Evolutionary conservation across 1,139 yeast genomes (phyloP).

Genomic region (Yamadazyma siamensis): DNA sequence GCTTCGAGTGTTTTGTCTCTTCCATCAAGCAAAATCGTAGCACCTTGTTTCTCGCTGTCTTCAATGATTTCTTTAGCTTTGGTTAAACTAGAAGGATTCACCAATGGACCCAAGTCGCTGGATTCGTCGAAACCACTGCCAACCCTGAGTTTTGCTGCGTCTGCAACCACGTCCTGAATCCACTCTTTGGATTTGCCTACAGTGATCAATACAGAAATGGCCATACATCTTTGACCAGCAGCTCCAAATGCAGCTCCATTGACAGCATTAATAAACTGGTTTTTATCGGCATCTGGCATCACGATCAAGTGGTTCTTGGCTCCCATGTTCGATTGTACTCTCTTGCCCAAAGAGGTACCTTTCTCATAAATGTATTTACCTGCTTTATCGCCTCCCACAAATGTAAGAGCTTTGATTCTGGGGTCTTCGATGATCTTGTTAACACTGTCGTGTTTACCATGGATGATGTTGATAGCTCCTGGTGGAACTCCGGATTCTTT

Average conservation of each 20-base stretch:
- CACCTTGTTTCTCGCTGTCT: slow-evolving; percentile 57
- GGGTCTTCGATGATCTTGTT: slow-evolving; percentile 74
- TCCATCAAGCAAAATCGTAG: slow-evolving; percentile 62
- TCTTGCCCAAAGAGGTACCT: slow-evolving; percentile 67
- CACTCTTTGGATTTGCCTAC: slow-evolving; percentile 69
- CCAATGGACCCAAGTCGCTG: slow-evolving; percentile 72
- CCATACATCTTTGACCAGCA: slow-evolving; percentile 86
- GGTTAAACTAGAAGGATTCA: slow-evolving; percentile 55
- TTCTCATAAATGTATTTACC: slow-evolving; percentile 70
- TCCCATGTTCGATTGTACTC: slow-evolving; percentile 77
- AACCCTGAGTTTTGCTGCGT: slow-evolving; percentile 56
- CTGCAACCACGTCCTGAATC: slow-evolving; percentile 57
- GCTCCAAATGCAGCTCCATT: slow-evolving; percentile 84
- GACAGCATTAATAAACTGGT: slow-evolving; percentile 62
- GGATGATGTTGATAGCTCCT: slow-evolving; percentile 72
- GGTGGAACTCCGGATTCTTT: slow-evolving; percentile 77
- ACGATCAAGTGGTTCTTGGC: slow-evolving; percentile 77
- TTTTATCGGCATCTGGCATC: slow-evolving; percentile 69
- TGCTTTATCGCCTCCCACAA: slow-evolving; percentile 76
- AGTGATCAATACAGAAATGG: slow-evolving; percentile 71
- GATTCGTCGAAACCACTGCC: slow-evolving; percentile 64
- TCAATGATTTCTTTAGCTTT: slow-evolving; percentile 56
- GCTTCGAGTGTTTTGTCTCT: slow-evolving; percentile 36
- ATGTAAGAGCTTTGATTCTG: slow-evolving; percentile 73
- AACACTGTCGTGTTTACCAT: slow-evolving; percentile 75